These are phyloP conservation scores for Phlebiopsis flavidoalba DNA, from an alignment of 768 basidiomycete species.

Conservation along the genomic window DNA sequence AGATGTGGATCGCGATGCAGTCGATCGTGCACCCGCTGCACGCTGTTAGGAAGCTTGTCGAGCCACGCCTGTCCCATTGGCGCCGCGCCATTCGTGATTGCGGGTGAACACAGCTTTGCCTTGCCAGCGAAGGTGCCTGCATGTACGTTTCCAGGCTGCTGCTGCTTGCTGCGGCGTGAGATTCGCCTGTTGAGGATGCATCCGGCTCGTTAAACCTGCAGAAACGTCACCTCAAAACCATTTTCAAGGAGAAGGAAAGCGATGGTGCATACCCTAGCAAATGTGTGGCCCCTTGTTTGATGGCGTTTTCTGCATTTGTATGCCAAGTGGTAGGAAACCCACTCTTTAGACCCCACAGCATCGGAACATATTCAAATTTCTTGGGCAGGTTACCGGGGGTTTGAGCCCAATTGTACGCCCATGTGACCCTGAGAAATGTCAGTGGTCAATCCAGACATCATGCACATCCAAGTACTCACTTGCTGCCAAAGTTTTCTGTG, in stretches of 20 bases:
- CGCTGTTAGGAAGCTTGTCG: conserved; percentile 22
- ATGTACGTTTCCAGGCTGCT: conserved; percentile 24
- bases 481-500: conserved; percentile 15
- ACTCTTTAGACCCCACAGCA: conserved; percentile 21
- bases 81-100: conserved; percentile 27
- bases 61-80: conserved; percentile 28
- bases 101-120: conserved; percentile 25
- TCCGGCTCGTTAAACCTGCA: conserved; percentile 29
- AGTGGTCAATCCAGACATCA: background rate
- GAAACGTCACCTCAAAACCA: background rate
- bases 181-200: conserved; percentile 23
- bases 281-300: conserved; percentile 22
- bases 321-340: conserved; percentile 19
- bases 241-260: background rate
- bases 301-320: conserved; percentile 22
- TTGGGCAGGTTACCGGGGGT: conserved; percentile 13
- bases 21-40: conserved; percentile 25
- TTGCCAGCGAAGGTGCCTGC: conserved; percentile 27
- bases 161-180: conserved; percentile 23
- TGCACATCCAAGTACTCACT: conserved; percentile 5
- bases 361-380: conserved; percentile 19
- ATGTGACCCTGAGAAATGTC: conserved; percentile 14
- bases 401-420: conserved; percentile 26
- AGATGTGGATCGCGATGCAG: conserved; percentile 25
- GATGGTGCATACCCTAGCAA: conserved; percentile 18